These are phyloP conservation scores for Blastomyces parvus DNA, from an alignment of 2,329 filamentous ascomycete genomes.

Conservation along the genomic window DNA sequence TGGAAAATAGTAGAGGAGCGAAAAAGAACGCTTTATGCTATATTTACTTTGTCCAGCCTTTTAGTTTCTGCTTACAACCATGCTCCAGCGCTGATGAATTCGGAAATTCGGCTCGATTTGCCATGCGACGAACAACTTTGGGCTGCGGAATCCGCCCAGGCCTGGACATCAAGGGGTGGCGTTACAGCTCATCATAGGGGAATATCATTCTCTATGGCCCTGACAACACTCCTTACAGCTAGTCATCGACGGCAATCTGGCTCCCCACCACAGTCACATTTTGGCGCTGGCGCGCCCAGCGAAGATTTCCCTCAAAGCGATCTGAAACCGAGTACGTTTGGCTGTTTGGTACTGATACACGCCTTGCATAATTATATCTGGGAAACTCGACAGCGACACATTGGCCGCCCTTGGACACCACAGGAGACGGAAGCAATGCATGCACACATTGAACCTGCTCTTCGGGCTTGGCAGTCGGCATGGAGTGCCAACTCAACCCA, in stretches of 20 bases:
- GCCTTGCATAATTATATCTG: conserved; percentile 97
- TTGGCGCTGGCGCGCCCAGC: conserved; percentile 39
- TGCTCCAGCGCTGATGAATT: conserved; percentile 81
- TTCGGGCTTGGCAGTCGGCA: conserved; percentile 87
- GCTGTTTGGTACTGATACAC: conserved; percentile 83
- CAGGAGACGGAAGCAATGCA: conserved; percentile 96
- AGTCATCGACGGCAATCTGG: conserved; percentile 39
- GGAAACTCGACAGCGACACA: conserved; percentile 87
- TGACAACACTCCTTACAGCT: conserved; percentile 70
- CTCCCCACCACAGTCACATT: conserved; percentile 25
- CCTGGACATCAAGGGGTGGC: conserved; percentile 71
- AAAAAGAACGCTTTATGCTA: conserved; percentile 82
- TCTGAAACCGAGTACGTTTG: conserved; percentile 78
- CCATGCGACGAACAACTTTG: conserved; percentile 92
- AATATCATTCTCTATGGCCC: conserved; percentile 69
- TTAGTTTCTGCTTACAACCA: conserved; percentile 90
- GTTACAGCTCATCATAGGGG: conserved; percentile 58
- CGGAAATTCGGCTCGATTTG: conserved; percentile 78
- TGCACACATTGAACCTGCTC: conserved; percentile 81
- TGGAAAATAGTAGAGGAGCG: conserved; percentile 88
- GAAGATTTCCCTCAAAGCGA: conserved; percentile 51
- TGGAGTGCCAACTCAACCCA: conserved; percentile 84
- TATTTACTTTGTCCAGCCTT: conserved; percentile 86
- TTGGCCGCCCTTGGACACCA: conserved; percentile 78
- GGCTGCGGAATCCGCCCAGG: conserved; percentile 69